Evolutionary conservation across 768 basidiomycete species (phyloP), one percentile per base, ranked within the genome.

Genomic region (Rhodotorula paludigena): DNA sequence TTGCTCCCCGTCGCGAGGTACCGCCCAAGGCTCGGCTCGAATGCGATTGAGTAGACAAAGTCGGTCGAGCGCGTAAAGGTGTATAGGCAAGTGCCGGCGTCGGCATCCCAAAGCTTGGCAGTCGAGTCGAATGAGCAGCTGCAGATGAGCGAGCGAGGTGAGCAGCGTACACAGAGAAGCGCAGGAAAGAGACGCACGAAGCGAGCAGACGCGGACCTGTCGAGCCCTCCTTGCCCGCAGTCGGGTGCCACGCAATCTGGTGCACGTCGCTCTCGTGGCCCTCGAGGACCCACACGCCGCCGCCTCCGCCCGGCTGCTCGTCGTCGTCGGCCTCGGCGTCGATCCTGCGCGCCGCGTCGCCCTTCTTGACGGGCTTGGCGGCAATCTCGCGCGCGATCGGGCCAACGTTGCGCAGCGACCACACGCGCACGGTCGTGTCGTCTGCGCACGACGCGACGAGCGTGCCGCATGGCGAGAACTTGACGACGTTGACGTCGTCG

Each of bases 71-170:
- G 88, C 11, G 78, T 77, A 74, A 94, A 87, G 28, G 85, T 81
- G 67, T 85, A 82, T 41, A 90, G 77, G 76, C 90, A 92, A 51
- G 84, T 82, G 36, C 90, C 90, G 0, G 87, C 87, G 52, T 83
- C 82, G 6, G 86, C 84, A 77, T 92, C 87, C 91, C 91, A 94
- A 38, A 94, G 71, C 48, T 89, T 85, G 9, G 88, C 84, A 3
- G 89, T 89, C 21, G 81, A 80, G 75, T 94, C 92, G 74, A 90
- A 90, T 9, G 89, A 89, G 16, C 86, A 84, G 14, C 89, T 91
- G 71, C 11, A 30, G 41, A n/a, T 9, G 14, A n/a, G 21, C 42
- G 42, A 42, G 30, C 7, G 8, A 12, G 20, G 21, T 18, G 32
- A 36, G 16, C 15, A 21, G 21, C 12, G 54, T 30, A n/a, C 35